Percentiles rank a stretch among this genome's conserved stretches.
phyloP scores from a whole-genome alignment of 2,329 filamentous ascomycete species.

The Thelonectria blattea region DNA sequence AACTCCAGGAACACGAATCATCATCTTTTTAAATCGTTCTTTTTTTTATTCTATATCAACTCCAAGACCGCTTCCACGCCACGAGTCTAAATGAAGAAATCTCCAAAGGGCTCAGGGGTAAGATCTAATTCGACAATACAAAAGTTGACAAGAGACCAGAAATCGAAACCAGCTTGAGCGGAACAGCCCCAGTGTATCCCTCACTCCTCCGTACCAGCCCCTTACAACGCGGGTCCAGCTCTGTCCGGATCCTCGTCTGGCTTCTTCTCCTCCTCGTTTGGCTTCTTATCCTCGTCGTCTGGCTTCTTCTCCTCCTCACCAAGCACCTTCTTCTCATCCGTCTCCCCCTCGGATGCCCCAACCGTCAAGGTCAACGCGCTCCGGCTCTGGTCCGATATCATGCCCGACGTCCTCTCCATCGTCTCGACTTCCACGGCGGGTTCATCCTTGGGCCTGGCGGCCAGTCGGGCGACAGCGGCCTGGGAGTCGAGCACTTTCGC shows the following conservation, averaged over 20 bases:
- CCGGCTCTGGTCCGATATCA: background rate
- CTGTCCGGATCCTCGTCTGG: background rate
- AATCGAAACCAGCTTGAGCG: no score
- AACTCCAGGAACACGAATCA: no score
- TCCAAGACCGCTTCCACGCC: no score
- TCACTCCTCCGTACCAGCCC: background rate
- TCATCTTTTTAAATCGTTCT: no score
- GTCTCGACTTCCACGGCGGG: background rate
- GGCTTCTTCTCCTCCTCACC: background rate
- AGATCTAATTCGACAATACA: no score
- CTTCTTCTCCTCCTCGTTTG: background rate
- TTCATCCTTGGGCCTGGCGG: background rate
- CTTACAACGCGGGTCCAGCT: background rate
- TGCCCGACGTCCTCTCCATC: background rate
- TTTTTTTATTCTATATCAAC: no score
- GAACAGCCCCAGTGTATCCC: no score
- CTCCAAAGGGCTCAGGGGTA: no score
- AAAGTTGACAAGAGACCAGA: no score
- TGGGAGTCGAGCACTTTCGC: background rate
- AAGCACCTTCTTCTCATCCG: background rate
- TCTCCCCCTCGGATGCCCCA: no score
- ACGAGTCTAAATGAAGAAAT: no score
- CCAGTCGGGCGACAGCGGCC: conserved; percentile 13
- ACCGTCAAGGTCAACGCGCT: background rate
- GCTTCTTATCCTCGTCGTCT: background rate